Evolutionary conservation across 2,329 filamentous ascomycete species (phyloP), one percentile per base, ranked within the genome.

Genomic region (Pseudogymnoascus sp.): DNA sequence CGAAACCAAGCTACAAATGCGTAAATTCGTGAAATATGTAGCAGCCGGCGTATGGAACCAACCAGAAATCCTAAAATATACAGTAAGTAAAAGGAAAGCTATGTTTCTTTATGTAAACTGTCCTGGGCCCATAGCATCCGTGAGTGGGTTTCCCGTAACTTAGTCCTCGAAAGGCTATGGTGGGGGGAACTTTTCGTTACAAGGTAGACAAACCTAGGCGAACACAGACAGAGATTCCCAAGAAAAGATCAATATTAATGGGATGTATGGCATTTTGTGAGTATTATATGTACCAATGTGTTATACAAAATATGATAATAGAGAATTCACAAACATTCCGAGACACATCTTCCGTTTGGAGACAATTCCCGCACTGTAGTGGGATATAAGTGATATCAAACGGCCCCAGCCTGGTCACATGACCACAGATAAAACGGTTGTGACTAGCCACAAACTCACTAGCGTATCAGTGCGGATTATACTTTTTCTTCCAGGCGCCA

Each of bases 401-500:
- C 44, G 17, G 17, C 44, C 44, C 44, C 48, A 55, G 48, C 48
- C 48, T 55, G 48, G 21, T 55, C 48, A 55, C 48, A 55, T 55
- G 48, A 55, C 7, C 5, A 0, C 9, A 55, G 29, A 55, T 55
- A 55, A 55, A 55, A 29, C 3, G 21, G n/a, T 3, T 33, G 15
- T 1, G 48, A 13, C 48, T 55, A 55, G 15, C 48, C 48, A 55
- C 29, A 55, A 55, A 33, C 48, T 10, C 15, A 55, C 48, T 55
- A 55, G 48, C 15, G 29, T 55, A 33, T 15, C 33, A 8, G 48
- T 55, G 48, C 33, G 48, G 48, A 55, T 55, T 55, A 33, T 55
- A 55, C 48, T 55, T 55, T 55, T 55, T 55, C 48, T 55, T 55
- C 48, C 48, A 55, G 48, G 48, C 48, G 29, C 48, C 48, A 55